Conservation (phyloP, 2,329 filamentous ascomycete genomes). For the Penicillium nordicum region DNA sequence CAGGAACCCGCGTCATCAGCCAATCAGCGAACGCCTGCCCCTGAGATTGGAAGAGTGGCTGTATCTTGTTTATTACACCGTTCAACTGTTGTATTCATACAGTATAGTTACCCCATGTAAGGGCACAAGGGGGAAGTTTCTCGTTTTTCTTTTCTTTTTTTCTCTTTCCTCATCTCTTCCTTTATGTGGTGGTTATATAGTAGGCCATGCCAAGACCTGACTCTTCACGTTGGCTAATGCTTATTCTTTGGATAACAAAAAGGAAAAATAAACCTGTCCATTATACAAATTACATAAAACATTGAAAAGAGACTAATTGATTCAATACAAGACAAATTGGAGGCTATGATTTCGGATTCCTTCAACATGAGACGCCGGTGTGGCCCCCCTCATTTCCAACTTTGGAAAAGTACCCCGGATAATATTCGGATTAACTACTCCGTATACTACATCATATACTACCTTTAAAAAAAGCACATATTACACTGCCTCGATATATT, state of each 20-base stretch:
- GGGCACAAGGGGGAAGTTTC: not conserved
- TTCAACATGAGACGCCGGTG: conserved; percentile 10
- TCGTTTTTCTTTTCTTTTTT: not conserved
- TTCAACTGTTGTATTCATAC: not conserved
- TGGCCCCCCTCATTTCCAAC: conserved; percentile 5
- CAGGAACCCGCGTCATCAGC: conserved; percentile 25
- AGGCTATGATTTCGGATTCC: not conserved
- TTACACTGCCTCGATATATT: not conserved
- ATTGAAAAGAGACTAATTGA: not conserved
- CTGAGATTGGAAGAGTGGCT: conserved; percentile 11
- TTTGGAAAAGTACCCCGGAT: not conserved
- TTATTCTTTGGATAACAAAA: not conserved
- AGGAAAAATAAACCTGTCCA: not conserved
- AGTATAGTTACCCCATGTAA: not conserved
- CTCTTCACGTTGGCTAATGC: conserved; percentile 1
- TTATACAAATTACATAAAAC: not conserved
- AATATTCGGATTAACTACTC: conserved; percentile 1
- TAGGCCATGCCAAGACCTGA: not conserved
- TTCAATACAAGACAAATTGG: not conserved
- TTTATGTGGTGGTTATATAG: too few species aligned
- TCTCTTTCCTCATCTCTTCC: not conserved
- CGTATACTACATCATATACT: not conserved
- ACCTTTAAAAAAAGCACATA: not conserved
- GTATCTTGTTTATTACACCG: not conserved
- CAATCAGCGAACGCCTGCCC: conserved; percentile 21